Evolutionary conservation across 2,329 filamentous ascomycete genomes (phyloP).

Genomic region (Teratosphaeria pseudoeucalypti): DNA sequence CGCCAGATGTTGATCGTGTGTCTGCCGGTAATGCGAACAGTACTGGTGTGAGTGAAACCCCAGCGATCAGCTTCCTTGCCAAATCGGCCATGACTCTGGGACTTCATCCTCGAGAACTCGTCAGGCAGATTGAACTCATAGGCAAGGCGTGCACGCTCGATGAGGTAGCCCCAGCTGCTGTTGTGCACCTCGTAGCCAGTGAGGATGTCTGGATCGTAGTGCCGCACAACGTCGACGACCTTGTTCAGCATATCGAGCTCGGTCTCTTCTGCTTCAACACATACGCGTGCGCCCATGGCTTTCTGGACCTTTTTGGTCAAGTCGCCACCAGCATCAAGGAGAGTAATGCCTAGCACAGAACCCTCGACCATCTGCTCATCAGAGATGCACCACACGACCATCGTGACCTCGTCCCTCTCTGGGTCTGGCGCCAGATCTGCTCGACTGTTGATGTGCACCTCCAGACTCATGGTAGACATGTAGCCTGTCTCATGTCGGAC

Average conservation of each 20-base stretch:
- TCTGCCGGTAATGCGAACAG: conserved; percentile 81
- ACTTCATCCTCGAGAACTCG: conserved; percentile 81
- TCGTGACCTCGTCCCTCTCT: conserved; percentile 76
- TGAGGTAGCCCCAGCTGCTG: conserved; percentile 88
- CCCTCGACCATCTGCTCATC: conserved; percentile 52
- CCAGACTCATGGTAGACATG: conserved; percentile 93
- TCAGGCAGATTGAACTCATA: conserved; percentile 88
- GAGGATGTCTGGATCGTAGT: conserved; percentile 79
- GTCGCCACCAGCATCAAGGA: conserved; percentile 46
- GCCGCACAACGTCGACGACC: conserved; percentile 78
- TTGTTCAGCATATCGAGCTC: conserved; percentile 77
- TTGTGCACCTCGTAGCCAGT: conserved; percentile 94
- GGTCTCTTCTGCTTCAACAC: conserved; percentile 63
- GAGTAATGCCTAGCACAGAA: conserved; percentile 59
- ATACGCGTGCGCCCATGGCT: conserved; percentile 42
- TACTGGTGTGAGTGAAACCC: conserved; percentile 90
- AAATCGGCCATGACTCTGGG: conserved; percentile 69
- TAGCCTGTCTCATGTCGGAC: conserved; percentile 79
- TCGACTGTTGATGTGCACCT: conserved; percentile 82
- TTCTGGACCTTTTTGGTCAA: conserved; percentile 51
- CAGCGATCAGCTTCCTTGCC: conserved; percentile 80
- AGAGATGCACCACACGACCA: conserved; percentile 74
- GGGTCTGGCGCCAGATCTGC: conserved; percentile 76
- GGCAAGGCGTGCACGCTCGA: conserved; percentile 74
- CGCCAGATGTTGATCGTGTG: conserved; percentile 98